Percentiles rank a stretch among this genome's conserved stretches.
Conservation (phyloP, 2,329 filamentous ascomycete genomes). For the Mycosphaerella sp. region DNA sequence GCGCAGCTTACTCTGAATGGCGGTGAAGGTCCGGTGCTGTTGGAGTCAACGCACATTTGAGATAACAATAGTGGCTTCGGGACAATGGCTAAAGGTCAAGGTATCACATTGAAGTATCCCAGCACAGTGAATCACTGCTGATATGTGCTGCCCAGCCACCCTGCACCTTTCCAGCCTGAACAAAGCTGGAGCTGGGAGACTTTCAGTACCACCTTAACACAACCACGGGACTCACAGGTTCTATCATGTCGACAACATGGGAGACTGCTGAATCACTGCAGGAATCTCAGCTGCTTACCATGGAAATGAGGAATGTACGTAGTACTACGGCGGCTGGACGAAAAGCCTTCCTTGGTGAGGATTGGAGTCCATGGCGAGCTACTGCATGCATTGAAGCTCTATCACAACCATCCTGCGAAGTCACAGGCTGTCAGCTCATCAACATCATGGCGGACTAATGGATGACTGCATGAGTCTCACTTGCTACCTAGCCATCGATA, state of each 20-base stretch:
- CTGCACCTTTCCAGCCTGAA: background rate
- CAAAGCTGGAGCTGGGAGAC: no score
- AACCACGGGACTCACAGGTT: no score
- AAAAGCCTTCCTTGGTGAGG: no score
- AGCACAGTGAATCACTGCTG: background rate
- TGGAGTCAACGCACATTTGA: background rate
- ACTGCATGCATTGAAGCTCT: background rate
- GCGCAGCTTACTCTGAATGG: background rate
- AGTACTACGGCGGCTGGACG: no score
- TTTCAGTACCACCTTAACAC: no score
- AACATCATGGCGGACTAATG: background rate
- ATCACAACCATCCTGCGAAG: background rate
- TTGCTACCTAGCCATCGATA: background rate
- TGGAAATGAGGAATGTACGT: no score
- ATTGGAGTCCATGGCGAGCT: no score
- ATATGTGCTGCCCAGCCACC: no score
- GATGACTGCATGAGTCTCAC: slow-evolving; percentile 3
- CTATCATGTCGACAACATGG: no score
- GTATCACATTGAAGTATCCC: background rate
- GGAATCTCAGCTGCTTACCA: no score
- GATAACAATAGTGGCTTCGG: no score
- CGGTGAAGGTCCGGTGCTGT: background rate
- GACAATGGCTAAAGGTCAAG: background rate
- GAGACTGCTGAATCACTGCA: no score
- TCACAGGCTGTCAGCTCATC: background rate